Base-by-base conservation (phyloP, 305 asterid genomes). In the Fraxinus paxiana region DNA sequence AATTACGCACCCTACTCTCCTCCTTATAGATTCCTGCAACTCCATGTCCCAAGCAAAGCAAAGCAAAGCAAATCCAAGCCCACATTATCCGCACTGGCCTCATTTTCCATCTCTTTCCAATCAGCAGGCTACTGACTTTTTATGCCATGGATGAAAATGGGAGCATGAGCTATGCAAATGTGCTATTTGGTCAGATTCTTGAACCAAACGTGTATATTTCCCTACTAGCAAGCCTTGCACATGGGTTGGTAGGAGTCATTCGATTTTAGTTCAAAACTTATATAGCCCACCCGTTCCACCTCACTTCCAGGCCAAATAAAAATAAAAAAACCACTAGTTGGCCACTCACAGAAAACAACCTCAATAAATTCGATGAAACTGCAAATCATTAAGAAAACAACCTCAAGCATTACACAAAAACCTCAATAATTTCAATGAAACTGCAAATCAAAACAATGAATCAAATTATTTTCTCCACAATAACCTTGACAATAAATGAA, bases 1-100 rank as follows among this genome's bases (percentile, higher is more conserved):
- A n/a, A 86, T 88, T 82, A 83, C 89, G n/a, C 90, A 92, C 83
- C 97, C 95, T 56, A 88, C 90, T 80, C 90, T 88, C 94, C 90
- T 92, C 7, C 90, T 92, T 82, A 84, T 90, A 51, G 97, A 91
- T 63, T 88, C 94, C 34, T 92, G 97, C 90, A 86, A 77, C 81
- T 92, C 94, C 31, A 88, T 92, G 91, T 80, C 86, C 77, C 90
- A 90, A 83, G 87, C 92, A 90, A 87, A 87, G 30, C 30, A 26
- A 90, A 72, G 88, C 93, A 75, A 90, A 84, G 87, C 91, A 90
- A 87, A 87, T 91, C 13, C 97, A 91, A 46, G 95, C 91, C 37
- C 86, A 90, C 76, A 89, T 91, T 95, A 88, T 28, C 20, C 88
- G 91, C 24, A 88, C 88, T 33, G 92, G 97, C 88, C 85, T 88